Evolutionary conservation across 1,139 yeast genomes (phyloP).

Genomic region (Taphrina deformans): DNA sequence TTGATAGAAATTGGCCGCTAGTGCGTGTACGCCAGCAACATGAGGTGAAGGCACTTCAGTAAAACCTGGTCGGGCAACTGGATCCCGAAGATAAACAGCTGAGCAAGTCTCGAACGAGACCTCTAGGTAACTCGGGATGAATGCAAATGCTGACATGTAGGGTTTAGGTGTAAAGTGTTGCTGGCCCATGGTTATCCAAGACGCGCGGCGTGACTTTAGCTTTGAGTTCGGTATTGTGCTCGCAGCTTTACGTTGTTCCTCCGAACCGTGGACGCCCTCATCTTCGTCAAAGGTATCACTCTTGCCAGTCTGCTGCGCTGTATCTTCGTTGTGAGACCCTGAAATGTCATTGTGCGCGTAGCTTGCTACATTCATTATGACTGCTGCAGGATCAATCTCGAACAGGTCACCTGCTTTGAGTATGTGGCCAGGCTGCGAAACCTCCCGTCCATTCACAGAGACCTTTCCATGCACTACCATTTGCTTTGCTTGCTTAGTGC

Average conservation of each 20-base stretch:
- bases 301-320: neutral
- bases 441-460: slow-evolving; percentile 70
- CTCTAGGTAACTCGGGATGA: slow-evolving; percentile 88
- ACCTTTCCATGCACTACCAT: slow-evolving; percentile 82
- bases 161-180: slow-evolving; percentile 83
- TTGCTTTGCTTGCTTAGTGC: slow-evolving; percentile 90
- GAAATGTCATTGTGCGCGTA: neutral
- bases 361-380: slow-evolving; percentile 55
- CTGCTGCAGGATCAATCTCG: slow-evolving; percentile 81
- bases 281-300: neutral
- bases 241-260: neutral
- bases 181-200: slow-evolving; percentile 44
- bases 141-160: slow-evolving; percentile 86
- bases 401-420: slow-evolving; percentile 84
- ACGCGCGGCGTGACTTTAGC: neutral
- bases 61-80: slow-evolving; percentile 95
- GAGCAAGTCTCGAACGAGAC: slow-evolving; percentile 88
- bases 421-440: slow-evolving; percentile 77
- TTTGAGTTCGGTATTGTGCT: neutral
- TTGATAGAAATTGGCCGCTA: slow-evolving; percentile 93
- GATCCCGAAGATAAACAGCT: slow-evolving; percentile 92
- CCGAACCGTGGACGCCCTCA: no score
- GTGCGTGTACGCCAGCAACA: slow-evolving; percentile 78
- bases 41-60: slow-evolving; percentile 94
- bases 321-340: neutral